phyloP scores from a whole-genome alignment of 106 monocot species.

The Phalaenopsis aphrodite region DNA sequence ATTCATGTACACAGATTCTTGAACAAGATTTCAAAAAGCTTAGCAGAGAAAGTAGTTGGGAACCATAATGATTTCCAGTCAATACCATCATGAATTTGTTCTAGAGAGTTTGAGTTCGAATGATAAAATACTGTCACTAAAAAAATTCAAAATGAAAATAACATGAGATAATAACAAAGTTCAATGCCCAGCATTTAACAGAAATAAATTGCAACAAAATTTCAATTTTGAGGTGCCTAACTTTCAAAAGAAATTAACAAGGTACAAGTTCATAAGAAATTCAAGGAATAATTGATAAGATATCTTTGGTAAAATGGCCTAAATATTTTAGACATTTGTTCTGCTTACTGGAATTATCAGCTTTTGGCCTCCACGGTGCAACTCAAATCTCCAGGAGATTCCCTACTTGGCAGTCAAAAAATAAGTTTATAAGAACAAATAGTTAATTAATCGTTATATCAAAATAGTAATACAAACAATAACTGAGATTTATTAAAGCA shows the following conservation, averaged over 20 bases:
- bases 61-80: neutral
- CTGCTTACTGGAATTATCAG: conserved; percentile 76
- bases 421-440: neutral
- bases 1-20: neutral
- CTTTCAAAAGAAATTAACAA: conserved; percentile 1
- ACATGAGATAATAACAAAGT: neutral
- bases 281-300: neutral
- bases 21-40: neutral
- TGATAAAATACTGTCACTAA: neutral
- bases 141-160: neutral
- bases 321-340: neutral
- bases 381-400: conserved; percentile 85
- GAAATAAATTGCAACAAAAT: neutral
- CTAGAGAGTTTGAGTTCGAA: neutral
- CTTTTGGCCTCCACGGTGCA: conserved; percentile 86
- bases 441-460: neutral
- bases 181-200: neutral
- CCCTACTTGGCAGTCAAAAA: conserved; percentile 37
- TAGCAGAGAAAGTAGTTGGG: neutral
- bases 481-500: neutral
- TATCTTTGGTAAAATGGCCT: neutral
- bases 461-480: neutral
- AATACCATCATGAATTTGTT: neutral
- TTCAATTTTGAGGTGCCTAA: neutral
- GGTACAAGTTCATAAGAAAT: neutral